Evolutionary conservation across 768 basidiomycete genomes (phyloP), one percentile per base, ranked within the genome.

Genomic region (Paxillus rubicundulus): DNA sequence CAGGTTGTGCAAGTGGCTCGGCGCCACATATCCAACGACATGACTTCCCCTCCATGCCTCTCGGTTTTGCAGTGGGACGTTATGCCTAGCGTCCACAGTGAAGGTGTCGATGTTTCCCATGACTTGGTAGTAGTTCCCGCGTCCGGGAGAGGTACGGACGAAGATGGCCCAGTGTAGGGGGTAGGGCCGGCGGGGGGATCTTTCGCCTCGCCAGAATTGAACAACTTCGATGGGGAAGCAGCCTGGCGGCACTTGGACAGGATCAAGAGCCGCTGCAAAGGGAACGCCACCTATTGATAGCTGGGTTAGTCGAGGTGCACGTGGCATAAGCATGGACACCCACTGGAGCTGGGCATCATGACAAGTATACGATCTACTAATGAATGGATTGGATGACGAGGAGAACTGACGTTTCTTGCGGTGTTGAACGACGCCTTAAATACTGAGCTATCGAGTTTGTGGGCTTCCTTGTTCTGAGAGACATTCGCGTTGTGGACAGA

Each of bases 151-250:
- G 9, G 61, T 67, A 17, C 59, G 64, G n/a, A 70, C 33, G n/a
- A 67, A 67, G 50, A 69, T 57, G 32, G 63, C 66, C 67, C 67
- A 69, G 48, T 68, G 66, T 2, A 64, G 58, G 4, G 55, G 61
- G 9, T 28, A 27, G 17, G 59, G 56, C 0, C 48, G 54, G 1
- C 56, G 53, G 10, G 28, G 52, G 3, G 39, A 52, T 45, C 41
- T 18, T 41, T 62, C 56, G 28, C 30, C 50, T 27, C 55, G 69
- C 63, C 63, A 70, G 49, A 69, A 70, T 34, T 70, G 69, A 45
- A 47, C 52, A 41, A 69, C 53, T 14, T 65, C 67, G 55, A 70
- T 53, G 5, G 63, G 47, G 53, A 59, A 59, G 47, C 46, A 55
- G 1, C 57, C 57, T 0, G 54, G 24, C 0, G 64, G 64, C 16